These are phyloP conservation scores for Trichophyton benhamiae DNA, from an alignment of 2,329 filamentous ascomycete genomes.

Conservation along the genomic window DNA sequence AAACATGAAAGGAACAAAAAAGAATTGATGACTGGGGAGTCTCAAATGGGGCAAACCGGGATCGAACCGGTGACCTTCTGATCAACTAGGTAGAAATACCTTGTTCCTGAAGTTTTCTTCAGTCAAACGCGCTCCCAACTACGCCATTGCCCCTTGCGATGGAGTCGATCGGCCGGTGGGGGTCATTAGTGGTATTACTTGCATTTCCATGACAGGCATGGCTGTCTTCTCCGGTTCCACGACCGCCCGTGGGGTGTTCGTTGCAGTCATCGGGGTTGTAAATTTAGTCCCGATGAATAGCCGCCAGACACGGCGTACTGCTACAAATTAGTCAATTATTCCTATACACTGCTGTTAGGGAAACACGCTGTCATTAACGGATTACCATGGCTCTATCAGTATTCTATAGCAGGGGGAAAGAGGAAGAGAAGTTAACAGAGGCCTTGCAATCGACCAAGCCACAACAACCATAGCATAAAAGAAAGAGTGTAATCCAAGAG, in stretches of 20 bases:
- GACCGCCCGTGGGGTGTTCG: background rate
- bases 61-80: conserved; percentile 6
- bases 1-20: background rate
- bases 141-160: conserved; percentile 4
- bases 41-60: conserved; percentile 5
- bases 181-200: background rate
- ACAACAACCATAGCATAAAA: background rate
- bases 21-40: background rate
- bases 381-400: background rate
- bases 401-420: background rate
- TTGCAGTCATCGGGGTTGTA: background rate
- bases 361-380: background rate
- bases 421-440: background rate
- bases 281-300: too few relatives aligned
- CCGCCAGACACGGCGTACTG: too few relatives aligned
- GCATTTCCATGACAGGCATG: background rate
- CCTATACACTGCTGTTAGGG: background rate
- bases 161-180: background rate
- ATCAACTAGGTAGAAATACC: conserved; percentile 2
- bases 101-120: conserved; percentile 2
- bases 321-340: background rate
- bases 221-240: background rate
- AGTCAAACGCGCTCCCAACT: conserved; percentile 6
- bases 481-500: background rate
- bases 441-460: background rate